Conservation (phyloP, 495 filamentous ascomycete species). For the Trichocladium uniseriatum region DNA sequence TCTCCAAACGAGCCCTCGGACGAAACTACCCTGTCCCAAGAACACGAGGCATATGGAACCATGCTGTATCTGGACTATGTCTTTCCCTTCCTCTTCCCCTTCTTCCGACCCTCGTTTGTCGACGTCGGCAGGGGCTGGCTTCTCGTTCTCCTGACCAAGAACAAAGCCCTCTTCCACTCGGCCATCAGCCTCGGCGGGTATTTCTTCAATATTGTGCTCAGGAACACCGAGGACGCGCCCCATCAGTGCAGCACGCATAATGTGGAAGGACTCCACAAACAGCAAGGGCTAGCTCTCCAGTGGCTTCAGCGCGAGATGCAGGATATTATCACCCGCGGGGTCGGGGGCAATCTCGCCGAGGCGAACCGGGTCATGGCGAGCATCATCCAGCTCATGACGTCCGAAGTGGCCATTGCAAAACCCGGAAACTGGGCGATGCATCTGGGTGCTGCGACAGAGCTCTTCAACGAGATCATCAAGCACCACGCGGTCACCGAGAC, state of each 20-base stretch:
- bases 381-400: constrained; percentile 46
- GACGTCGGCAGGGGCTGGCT: constrained; percentile 45
- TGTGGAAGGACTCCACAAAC: constrained; percentile 28
- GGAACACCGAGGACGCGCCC: constrained; percentile 5
- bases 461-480: constrained; percentile 39
- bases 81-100: constrained; percentile 47
- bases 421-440: constrained; percentile 41
- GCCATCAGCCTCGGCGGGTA: constrained; percentile 40
- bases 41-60: constrained; percentile 22
- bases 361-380: constrained; percentile 38
- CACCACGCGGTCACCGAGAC: constrained; percentile 14
- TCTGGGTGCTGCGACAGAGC: constrained; percentile 38
- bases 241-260: constrained; percentile 23
- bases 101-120: constrained; percentile 40
- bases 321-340: constrained; percentile 28
- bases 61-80: constrained; percentile 47
- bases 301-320: constrained; percentile 36
- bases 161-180: constrained; percentile 39
- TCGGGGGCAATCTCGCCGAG: constrained; percentile 21
- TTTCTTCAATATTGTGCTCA: constrained; percentile 35
- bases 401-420: constrained; percentile 38
- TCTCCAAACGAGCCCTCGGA: background rate
- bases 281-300: constrained; percentile 33
- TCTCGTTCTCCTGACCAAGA: constrained; percentile 41
- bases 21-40: constrained; percentile 1